These are phyloP conservation scores for Debaryomyces tyrocola DNA, from an alignment of 805 yeast genomes.

Conservation along the genomic window DNA sequence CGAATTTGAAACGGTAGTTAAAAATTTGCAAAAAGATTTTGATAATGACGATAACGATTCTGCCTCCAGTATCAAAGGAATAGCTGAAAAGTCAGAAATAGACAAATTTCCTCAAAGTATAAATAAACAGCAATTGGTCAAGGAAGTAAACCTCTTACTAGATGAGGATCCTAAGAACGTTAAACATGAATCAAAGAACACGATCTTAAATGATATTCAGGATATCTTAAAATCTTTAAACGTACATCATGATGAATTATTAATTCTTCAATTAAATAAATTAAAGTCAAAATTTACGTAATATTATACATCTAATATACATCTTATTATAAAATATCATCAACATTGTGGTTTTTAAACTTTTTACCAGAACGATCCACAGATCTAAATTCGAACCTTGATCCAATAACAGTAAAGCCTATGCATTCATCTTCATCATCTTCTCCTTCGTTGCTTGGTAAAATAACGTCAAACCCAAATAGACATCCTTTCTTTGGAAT, in stretches of 20 bases:
- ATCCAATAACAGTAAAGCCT: constrained; percentile 72
- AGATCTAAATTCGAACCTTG: constrained; percentile 71
- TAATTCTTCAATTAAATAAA: constrained; percentile 21
- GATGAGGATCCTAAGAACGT: not conserved
- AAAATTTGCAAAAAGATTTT: constrained; percentile 8
- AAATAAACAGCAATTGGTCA: constrained; percentile 6
- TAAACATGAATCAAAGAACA: not conserved
- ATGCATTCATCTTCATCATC: constrained; percentile 36
- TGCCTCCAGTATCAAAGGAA: constrained; percentile 15
- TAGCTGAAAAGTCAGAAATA: constrained; percentile 5
- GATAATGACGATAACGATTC: constrained; percentile 12
- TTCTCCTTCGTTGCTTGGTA: constrained; percentile 13
- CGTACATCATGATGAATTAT: constrained; percentile 18
- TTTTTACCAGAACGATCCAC: constrained; percentile 82
- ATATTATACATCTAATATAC: constrained; percentile 1
- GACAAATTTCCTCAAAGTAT: constrained; percentile 9
- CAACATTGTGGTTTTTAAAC: constrained; percentile 78
- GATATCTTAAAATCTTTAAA: constrained; percentile 11
- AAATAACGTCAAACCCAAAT: constrained; percentile 49
- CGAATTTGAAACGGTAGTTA: constrained; percentile 20
- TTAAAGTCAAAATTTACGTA: constrained; percentile 12
- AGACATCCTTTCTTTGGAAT: constrained; percentile 67
- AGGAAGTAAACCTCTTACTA: constrained; percentile 13
- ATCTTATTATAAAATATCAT: constrained; percentile 39
- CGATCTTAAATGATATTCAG: constrained; percentile 10